A percentile compares a stretch with the other conserved stretches of the same genome.
These are phyloP conservation scores for Plasmodium fragile DNA, from an alignment of 169 alveolate species.

Conservation along the genomic window DNA sequence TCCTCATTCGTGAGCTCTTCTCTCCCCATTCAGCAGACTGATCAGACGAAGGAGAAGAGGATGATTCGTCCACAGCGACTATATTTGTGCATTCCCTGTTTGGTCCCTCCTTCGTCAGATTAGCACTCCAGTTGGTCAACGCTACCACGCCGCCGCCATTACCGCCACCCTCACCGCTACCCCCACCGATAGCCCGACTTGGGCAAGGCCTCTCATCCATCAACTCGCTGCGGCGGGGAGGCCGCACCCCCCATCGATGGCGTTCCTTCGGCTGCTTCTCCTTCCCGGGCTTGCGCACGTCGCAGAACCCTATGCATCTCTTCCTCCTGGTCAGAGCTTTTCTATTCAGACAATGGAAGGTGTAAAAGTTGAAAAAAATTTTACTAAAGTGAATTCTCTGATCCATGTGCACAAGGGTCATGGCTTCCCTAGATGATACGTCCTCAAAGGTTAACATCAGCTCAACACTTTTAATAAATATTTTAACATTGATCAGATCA, in stretches of 20 bases:
- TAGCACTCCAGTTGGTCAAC: not conserved
- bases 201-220: not conserved
- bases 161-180: no score
- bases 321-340: slow-evolving; percentile 3
- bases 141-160: not conserved
- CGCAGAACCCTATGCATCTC: slow-evolving; percentile 13
- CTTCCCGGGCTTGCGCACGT: not conserved
- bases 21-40: not conserved
- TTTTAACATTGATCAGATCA: slow-evolving; percentile 29
- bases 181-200: not conserved
- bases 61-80: not conserved
- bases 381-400: slow-evolving; percentile 28
- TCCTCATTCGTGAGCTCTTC: not conserved
- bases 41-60: not conserved
- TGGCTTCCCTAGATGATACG: slow-evolving; percentile 2
- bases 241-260: not conserved
- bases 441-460: slow-evolving; percentile 15
- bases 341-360: slow-evolving; percentile 48
- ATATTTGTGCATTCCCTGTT: not conserved
- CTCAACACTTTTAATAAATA: slow-evolving; percentile 26
- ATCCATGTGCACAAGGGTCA: not conserved
- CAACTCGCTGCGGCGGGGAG: not conserved
- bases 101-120: not conserved
- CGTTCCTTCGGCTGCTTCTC: not conserved
- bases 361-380: slow-evolving; percentile 25